Conservation (phyloP, 805 yeast genomes). For the Vanderwaltozyma verrucispora region DNA sequence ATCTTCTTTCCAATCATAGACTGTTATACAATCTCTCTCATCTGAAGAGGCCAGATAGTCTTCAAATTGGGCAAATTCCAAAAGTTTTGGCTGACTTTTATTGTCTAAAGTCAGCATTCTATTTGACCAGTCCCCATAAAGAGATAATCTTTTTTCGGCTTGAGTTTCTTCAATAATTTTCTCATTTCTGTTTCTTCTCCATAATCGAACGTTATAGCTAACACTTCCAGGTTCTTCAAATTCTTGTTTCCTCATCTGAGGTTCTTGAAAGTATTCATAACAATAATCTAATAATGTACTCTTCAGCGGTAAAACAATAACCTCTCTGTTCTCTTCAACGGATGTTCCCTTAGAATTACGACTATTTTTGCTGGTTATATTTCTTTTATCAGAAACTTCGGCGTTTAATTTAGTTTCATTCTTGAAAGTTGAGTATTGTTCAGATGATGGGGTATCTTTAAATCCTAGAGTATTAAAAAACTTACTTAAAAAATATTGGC, state of each 20-base stretch:
- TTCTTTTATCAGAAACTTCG: background rate
- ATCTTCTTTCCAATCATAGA: conserved; percentile 77
- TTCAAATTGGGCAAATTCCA: conserved; percentile 86
- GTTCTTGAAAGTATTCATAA: conserved; percentile 89
- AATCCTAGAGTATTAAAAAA: conserved; percentile 40
- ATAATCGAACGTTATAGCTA: conserved; percentile 67
- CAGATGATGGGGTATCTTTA: conserved; percentile 11
- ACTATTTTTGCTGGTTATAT: background rate
- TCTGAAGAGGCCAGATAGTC: conserved; percentile 70
- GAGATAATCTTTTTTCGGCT: conserved; percentile 72
- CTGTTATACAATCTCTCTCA: conserved; percentile 70
- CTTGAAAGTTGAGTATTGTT: background rate
- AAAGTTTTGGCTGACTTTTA: conserved; percentile 65
- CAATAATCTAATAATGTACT: conserved; percentile 65
- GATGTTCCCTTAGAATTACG: background rate
- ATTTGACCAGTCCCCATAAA: conserved; percentile 79
- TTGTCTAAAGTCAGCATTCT: conserved; percentile 51
- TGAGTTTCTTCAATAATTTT: conserved; percentile 80
- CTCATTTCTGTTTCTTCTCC: conserved; percentile 90
- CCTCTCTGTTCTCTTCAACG: conserved; percentile 7
- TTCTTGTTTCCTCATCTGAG: conserved; percentile 80
- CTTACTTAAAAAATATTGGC: conserved; percentile 1
- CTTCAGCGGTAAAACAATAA: conserved; percentile 34
- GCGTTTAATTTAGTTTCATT: background rate
- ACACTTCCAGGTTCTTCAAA: conserved; percentile 87